Conservation (phyloP, 352 stramenopile species). For the Nothophytophthora sp. region DNA sequence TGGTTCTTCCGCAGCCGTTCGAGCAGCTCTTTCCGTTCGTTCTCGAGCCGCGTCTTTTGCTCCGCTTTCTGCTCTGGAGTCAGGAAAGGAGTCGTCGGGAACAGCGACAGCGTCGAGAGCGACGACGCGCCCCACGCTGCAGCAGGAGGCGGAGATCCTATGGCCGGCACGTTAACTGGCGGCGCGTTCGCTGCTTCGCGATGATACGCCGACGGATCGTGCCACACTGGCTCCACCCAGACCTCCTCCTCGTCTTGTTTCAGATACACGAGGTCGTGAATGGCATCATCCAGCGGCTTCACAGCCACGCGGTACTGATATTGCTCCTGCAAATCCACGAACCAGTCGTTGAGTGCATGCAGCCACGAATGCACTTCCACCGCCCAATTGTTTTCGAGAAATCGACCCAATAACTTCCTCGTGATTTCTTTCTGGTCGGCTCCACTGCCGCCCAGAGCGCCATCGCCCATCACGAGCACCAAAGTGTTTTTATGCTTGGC, state of each 20-base stretch:
- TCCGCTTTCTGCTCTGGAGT: constrained; percentile 23
- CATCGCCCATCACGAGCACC: constrained; percentile 41
- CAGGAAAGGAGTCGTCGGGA: constrained; percentile 14
- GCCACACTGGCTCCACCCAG: constrained; percentile 18
- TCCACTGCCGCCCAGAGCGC: constrained; percentile 30
- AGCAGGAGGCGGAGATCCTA: constrained; percentile 7
- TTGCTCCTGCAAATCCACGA: constrained; percentile 31
- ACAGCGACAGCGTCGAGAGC: constrained; percentile 12
- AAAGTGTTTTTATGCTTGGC: constrained; percentile 33
- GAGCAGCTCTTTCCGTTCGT: constrained; percentile 24
- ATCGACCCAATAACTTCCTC: constrained; percentile 28
- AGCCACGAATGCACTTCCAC: constrained; percentile 48
- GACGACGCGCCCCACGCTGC: constrained; percentile 12
- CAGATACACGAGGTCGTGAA: constrained; percentile 23
- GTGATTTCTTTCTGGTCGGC: constrained; percentile 28
- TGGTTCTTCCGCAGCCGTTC: constrained; percentile 24
- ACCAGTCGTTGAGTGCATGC: constrained; percentile 27
- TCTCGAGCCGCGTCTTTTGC: constrained; percentile 18
- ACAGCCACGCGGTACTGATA: constrained; percentile 22
- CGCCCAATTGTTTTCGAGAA: constrained; percentile 35
- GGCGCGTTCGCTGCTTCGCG: constrained; percentile 6
- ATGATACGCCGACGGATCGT: constrained; percentile 5
- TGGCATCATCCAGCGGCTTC: constrained; percentile 31
- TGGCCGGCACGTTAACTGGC: not conserved
- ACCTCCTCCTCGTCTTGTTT: constrained; percentile 25